Conservation (phyloP, 164 flowering plant species). For the Annona squamosa region DNA sequence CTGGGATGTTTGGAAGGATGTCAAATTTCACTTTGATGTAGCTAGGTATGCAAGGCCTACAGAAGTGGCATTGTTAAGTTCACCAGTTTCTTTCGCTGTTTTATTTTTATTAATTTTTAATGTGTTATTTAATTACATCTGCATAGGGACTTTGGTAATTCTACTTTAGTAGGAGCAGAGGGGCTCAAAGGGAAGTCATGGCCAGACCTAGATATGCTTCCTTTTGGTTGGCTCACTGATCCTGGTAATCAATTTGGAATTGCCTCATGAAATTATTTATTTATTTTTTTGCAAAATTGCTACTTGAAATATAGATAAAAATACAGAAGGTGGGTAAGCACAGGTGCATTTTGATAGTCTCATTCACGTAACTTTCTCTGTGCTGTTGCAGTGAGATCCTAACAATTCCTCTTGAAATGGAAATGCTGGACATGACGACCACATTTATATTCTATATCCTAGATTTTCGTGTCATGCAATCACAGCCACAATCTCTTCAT, state of each 20-base stretch:
- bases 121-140: conserved; percentile 1
- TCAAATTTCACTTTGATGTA: conserved; percentile 66
- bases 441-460: background rate
- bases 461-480: background rate
- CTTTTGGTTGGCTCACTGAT: conserved; percentile 84
- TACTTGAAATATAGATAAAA: no score
- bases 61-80: background rate
- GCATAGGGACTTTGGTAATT: conserved; percentile 59
- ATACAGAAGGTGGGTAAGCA: no score
- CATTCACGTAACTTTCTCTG: background rate
- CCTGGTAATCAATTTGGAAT: conserved; percentile 35
- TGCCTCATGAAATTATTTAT: no score
- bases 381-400: background rate
- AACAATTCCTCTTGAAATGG: background rate
- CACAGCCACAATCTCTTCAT: no score
- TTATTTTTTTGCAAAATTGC: no score
- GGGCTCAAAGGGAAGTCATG: conserved; percentile 80
- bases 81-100: background rate
- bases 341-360: background rate
- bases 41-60: conserved; percentile 37
- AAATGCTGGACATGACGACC: background rate
- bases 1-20: conserved; percentile 87
- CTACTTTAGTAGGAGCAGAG: conserved; percentile 58
- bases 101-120: background rate
- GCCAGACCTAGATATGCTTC: conserved; percentile 96